These are phyloP conservation scores for Kodamaea arcana DNA, from an alignment of 1,139 yeast genomes.

Conservation along the genomic window DNA sequence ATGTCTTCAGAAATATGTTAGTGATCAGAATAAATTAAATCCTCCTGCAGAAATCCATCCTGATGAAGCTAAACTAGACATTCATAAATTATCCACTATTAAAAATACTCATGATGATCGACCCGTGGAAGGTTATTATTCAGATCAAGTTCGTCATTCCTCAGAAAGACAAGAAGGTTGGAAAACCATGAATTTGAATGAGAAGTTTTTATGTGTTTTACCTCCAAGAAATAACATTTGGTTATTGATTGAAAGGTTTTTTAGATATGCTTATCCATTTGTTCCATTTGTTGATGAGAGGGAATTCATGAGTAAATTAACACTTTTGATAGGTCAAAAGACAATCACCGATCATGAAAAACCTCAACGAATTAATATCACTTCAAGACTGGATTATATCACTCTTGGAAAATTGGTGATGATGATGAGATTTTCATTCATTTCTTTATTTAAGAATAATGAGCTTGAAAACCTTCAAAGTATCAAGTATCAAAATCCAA, in stretches of 20 bases:
- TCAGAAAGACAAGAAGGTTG: slow-evolving; percentile 4
- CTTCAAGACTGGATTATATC: slow-evolving; percentile 11
- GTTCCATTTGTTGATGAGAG: slow-evolving; percentile 16
- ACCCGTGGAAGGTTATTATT: slow-evolving; percentile 1
- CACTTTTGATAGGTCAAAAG: slow-evolving; percentile 12
- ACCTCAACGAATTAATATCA: slow-evolving; percentile 9
- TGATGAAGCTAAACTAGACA: slow-evolving; percentile 4
- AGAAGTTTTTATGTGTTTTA: slow-evolving; percentile 8
- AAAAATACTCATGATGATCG: slow-evolving; percentile 1
- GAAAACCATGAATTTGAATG: slow-evolving; percentile 2
- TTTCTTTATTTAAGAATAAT: slow-evolving; percentile 16
- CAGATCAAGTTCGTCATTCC: slow-evolving; percentile 6
- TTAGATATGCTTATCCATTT: slow-evolving; percentile 14
- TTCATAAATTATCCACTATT: slow-evolving; percentile 7
- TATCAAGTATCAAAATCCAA: slow-evolving; percentile 4
- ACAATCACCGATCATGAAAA: slow-evolving; percentile 7
- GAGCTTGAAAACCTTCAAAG: slow-evolving; percentile 11
- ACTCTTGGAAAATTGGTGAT: slow-evolving; percentile 14
- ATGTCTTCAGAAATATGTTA: slow-evolving; percentile 6
- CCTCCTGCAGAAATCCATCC: background rate
- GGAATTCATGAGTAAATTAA: slow-evolving; percentile 13
- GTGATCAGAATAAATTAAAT: slow-evolving; percentile 4
- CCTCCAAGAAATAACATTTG: slow-evolving; percentile 15
- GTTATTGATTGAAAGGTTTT: slow-evolving; percentile 16
- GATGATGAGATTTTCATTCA: slow-evolving; percentile 15